These are phyloP conservation scores for Erodium chrysanthum DNA, from an alignment of 441 rosid species.

Conservation along the genomic window DNA sequence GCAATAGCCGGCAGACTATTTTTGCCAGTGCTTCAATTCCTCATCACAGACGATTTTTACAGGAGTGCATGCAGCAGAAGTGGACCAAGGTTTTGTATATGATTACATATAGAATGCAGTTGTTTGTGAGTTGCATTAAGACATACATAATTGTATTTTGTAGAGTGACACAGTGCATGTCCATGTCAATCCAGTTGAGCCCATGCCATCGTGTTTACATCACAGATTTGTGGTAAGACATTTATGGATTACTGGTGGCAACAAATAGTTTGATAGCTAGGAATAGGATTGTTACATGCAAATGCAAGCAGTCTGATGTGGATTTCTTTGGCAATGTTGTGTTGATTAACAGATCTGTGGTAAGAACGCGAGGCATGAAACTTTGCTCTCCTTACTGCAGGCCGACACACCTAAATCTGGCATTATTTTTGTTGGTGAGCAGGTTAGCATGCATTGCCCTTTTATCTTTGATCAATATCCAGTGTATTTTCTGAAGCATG, in stretches of 20 bases:
- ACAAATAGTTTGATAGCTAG: no score
- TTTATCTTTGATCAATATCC: conserved; percentile 5
- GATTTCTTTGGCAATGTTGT: conserved; percentile 10
- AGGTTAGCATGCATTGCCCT: conserved; percentile 38
- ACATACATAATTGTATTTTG: conserved; percentile 12
- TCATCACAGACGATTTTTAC: conserved; percentile 64
- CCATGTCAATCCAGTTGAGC: conserved; percentile 59
- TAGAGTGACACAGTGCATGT: conserved; percentile 66
- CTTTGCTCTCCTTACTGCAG: conserved; percentile 46
- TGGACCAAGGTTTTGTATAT: conserved; percentile 65
- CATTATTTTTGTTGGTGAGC: conserved; percentile 71
- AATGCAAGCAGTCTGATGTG: not conserved
- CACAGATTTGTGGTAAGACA: conserved; percentile 63
- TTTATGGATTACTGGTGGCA: not conserved
- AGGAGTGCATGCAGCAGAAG: conserved; percentile 78
- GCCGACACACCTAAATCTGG: conserved; percentile 55
- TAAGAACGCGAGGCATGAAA: conserved; percentile 39
- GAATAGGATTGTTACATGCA: no score
- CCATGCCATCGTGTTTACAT: conserved; percentile 62
- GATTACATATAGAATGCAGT: conserved; percentile 10
- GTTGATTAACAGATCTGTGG: conserved; percentile 42
- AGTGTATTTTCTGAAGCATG: no score
- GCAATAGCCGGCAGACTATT: conserved; percentile 61
- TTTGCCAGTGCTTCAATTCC: conserved; percentile 93
- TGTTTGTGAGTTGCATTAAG: conserved; percentile 3